Percentiles rank a stretch among this genome's conserved stretches.
These are phyloP conservation scores for Davidsoniella eucalypti DNA, from an alignment of 2,329 filamentous ascomycete genomes.

Conservation along the genomic window DNA sequence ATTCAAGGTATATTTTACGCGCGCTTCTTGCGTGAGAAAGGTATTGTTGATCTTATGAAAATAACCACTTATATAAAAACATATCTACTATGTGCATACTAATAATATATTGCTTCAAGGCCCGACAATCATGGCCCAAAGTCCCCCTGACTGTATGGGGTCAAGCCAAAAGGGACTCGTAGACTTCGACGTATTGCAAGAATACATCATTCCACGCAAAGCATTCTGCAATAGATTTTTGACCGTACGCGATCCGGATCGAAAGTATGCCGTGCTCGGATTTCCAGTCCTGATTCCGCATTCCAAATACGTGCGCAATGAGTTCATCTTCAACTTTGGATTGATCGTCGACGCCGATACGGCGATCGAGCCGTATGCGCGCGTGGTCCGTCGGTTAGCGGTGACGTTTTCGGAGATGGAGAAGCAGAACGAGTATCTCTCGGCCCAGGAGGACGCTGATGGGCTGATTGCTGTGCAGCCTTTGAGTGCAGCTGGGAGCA, in stretches of 20 bases:
- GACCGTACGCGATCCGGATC: slow-evolving; percentile 55
- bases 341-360: slow-evolving; percentile 52
- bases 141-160: slow-evolving; percentile 20
- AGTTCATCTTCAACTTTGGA: slow-evolving; percentile 98
- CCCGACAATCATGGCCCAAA: slow-evolving; percentile 35
- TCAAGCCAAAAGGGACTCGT: slow-evolving; percentile 47
- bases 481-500: slow-evolving; percentile 12
- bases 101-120: slow-evolving; percentile 44
- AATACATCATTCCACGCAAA: slow-evolving; percentile 88
- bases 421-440: slow-evolving; percentile 75
- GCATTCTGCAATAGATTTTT: slow-evolving; percentile 88
- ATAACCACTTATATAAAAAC: not conserved
- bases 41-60: slow-evolving; percentile 20
- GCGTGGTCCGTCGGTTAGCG: slow-evolving; percentile 72
- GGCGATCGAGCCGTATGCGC: slow-evolving; percentile 66
- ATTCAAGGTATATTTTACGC: slow-evolving; percentile 58
- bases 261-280: slow-evolving; percentile 62
- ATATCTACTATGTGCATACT: slow-evolving; percentile 32
- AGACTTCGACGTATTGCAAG: slow-evolving; percentile 70
- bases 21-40: slow-evolving; percentile 49
- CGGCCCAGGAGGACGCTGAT: slow-evolving; percentile 30
- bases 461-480: slow-evolving; percentile 22
- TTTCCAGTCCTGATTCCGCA: slow-evolving; percentile 79
- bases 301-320: slow-evolving; percentile 71
- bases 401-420: slow-evolving; percentile 78